Evolutionary conservation across 345 rosid genomes (phyloP).

Genomic region (Syzygium aqueum): DNA sequence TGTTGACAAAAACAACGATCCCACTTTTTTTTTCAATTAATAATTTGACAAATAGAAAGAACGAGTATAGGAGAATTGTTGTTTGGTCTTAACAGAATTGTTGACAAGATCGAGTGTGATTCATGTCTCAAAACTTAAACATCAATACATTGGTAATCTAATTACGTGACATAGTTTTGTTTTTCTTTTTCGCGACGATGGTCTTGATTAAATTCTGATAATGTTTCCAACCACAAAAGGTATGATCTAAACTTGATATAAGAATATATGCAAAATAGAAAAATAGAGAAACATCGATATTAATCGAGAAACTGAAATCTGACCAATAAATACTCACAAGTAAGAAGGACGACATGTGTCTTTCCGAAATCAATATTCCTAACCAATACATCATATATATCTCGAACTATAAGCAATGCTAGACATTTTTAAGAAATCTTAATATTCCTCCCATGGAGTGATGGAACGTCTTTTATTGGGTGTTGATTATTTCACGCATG

Average conservation of each 20-base stretch:
- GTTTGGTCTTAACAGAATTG: no score
- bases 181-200: no score
- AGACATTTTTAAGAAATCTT: neutral
- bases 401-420: accelerated
- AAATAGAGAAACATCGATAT: no score
- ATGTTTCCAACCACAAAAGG: neutral
- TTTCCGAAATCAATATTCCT: neutral
- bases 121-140: no score
- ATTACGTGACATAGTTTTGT: no score
- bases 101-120: no score
- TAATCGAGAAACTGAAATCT: neutral
- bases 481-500: neutral
- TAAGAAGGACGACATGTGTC: neutral
- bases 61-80: no score
- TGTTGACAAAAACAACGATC: no score
- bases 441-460: neutral
- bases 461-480: neutral
- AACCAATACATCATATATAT: neutral
- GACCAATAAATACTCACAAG: neutral
- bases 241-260: neutral
- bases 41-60: no score
- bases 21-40: no score
- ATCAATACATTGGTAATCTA: no score
- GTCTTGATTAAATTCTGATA: no score
- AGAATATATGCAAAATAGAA: neutral